Evolutionary conservation across 1,139 yeast species (phyloP).

Genomic region (Debaryomycetaceae sp.): DNA sequence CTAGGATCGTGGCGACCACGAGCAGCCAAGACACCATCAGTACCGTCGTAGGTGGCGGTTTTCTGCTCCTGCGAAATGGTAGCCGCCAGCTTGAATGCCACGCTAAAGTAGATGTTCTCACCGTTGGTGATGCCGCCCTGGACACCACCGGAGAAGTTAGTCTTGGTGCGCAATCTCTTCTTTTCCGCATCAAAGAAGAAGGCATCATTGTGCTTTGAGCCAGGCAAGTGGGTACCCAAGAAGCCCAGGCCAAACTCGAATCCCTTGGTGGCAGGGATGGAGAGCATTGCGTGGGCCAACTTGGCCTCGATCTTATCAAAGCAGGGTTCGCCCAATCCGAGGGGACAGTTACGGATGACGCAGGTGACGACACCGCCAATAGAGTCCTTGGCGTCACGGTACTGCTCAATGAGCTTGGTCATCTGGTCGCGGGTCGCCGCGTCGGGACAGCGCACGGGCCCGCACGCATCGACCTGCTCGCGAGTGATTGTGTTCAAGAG

Average conservation of each 20-base stretch:
- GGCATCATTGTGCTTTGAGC: constrained; percentile 88
- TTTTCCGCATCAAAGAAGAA: constrained; percentile 49
- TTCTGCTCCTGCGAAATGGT: constrained; percentile 89
- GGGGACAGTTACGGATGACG: constrained; percentile 86
- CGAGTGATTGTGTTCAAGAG: constrained; percentile 69
- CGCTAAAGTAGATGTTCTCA: constrained; percentile 85
- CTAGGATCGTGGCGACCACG: constrained; percentile 98
- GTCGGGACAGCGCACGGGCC: constrained; percentile 93
- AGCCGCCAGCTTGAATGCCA: constrained; percentile 97
- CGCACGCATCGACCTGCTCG: constrained; percentile 76
- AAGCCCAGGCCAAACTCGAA: constrained; percentile 97
- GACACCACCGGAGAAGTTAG: constrained; percentile 93
- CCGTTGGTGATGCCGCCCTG: constrained; percentile 98
- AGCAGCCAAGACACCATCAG: constrained; percentile 79
- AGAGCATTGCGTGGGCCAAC: constrained; percentile 95
- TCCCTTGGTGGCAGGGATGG: constrained; percentile 96
- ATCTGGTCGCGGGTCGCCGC: constrained; percentile 57
- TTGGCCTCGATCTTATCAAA: constrained; percentile 92
- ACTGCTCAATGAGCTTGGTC: constrained; percentile 79
- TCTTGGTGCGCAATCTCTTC: constrained; percentile 63
- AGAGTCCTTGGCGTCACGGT: constrained; percentile 81
- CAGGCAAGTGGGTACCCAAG: constrained; percentile 79
- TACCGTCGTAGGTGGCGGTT: constrained; percentile 83
- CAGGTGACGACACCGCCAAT: constrained; percentile 98
- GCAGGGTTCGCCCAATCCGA: constrained; percentile 95